Percentiles rank a stretch among this genome's conserved stretches.
Evolutionary conservation across 805 yeast genomes (phyloP).

Genomic region (Millerozyma miso): DNA sequence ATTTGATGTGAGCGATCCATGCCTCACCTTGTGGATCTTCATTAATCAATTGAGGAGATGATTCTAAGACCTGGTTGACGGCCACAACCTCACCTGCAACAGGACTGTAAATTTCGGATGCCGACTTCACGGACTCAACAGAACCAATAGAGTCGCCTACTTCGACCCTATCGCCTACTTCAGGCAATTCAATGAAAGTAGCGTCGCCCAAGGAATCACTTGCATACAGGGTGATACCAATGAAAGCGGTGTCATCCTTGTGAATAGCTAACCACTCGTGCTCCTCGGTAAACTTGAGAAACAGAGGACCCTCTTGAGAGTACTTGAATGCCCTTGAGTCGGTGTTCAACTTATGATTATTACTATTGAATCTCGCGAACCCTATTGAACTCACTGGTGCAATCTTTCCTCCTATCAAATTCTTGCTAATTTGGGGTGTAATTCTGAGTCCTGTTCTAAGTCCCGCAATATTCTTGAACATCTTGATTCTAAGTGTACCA

Average conservation of each 20-base stretch:
- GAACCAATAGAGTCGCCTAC: slow-evolving; percentile 86
- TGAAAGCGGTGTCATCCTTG: slow-evolving; percentile 73
- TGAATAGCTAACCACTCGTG: slow-evolving; percentile 95
- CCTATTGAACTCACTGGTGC: background rate
- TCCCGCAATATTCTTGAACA: background rate
- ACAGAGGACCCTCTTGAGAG: slow-evolving; percentile 38
- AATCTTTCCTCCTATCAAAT: slow-evolving; percentile 1
- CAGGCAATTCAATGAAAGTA: slow-evolving; percentile 88
- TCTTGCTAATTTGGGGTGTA: background rate
- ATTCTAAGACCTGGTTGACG: slow-evolving; percentile 62
- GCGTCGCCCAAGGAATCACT: slow-evolving; percentile 97
- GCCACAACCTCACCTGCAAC: slow-evolving; percentile 72
- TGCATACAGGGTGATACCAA: slow-evolving; percentile 93
- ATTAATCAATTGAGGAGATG: slow-evolving; percentile 75
- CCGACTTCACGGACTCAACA: slow-evolving; percentile 91
- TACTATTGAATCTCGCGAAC: slow-evolving; percentile 21
- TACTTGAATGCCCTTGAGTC: slow-evolving; percentile 38
- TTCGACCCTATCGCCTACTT: slow-evolving; percentile 54
- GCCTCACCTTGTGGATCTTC: slow-evolving; percentile 90
- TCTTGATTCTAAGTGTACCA: background rate
- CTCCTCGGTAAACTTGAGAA: slow-evolving; percentile 71
- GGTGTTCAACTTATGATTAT: slow-evolving; percentile 32
- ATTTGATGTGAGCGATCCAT: slow-evolving; percentile 80
- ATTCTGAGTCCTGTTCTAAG: background rate
- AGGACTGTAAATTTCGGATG: slow-evolving; percentile 89